Evolutionary conservation across 2,329 filamentous ascomycete genomes (phyloP).

Genomic region (Onygenales sp.): DNA sequence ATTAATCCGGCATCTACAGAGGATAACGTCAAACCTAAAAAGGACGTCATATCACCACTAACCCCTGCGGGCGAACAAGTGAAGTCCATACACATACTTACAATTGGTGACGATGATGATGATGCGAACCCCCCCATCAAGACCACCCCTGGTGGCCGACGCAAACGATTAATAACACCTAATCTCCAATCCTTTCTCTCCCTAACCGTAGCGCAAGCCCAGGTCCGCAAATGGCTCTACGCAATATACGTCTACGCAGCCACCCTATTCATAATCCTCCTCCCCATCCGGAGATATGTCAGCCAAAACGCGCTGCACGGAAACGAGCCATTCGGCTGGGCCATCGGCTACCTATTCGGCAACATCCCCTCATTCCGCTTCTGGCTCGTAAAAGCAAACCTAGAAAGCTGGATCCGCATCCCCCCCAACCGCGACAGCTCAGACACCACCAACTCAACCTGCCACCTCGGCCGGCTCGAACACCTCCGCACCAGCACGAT

Average conservation of each 20-base stretch:
- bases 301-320: conserved; percentile 55
- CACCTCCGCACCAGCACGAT: conserved; percentile 54
- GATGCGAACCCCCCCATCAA: conserved; percentile 16
- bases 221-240: conserved; percentile 71
- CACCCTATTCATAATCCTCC: conserved; percentile 56
- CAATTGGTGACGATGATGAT: conserved; percentile 22
- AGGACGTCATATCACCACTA: background rate
- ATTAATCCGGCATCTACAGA: conserved; percentile 11
- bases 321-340: conserved; percentile 85
- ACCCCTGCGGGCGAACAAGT: no score
- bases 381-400: conserved; percentile 56
- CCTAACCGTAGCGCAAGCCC: conserved; percentile 70
- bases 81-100: conserved; percentile 45
- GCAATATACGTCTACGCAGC: conserved; percentile 66
- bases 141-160: conserved; percentile 54
- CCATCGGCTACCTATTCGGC: conserved; percentile 77
- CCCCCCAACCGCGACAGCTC: conserved; percentile 37
- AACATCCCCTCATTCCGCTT: conserved; percentile 64
- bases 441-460: conserved; percentile 29
- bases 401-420: conserved; percentile 68
- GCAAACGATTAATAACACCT: conserved; percentile 55
- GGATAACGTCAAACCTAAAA: conserved; percentile 13
- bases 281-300: conserved; percentile 64
- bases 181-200: conserved; percentile 65
- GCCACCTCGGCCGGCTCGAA: conserved; percentile 52